Evolutionary conservation across 768 basidiomycete species (phyloP).

Genomic region (Naganishia friedmannii): DNA sequence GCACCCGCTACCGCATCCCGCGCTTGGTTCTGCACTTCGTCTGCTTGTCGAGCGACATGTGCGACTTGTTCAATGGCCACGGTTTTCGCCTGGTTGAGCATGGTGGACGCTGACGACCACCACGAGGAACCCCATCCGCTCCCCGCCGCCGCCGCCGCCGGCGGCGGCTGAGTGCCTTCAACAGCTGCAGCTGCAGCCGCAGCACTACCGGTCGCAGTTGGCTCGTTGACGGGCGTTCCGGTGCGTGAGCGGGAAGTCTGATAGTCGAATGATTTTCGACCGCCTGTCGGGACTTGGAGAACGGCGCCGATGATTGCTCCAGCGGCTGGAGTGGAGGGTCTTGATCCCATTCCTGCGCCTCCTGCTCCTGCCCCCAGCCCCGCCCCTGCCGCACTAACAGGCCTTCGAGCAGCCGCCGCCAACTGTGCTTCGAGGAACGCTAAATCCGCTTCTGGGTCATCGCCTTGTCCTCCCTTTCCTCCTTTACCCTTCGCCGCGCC

Average conservation of each 20-base stretch:
- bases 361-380: too few relatives aligned
- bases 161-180: too few relatives aligned
- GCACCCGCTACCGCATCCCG: constrained; percentile 54
- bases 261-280: constrained; percentile 57
- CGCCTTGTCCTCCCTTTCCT: not conserved
- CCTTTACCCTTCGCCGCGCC: not conserved
- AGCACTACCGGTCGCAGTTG: constrained; percentile 54
- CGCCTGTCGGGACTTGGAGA: constrained; percentile 32
- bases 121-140: constrained; percentile 73
- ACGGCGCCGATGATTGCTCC: constrained; percentile 29
- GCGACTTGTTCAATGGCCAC: constrained; percentile 61
- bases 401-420: constrained; percentile 63
- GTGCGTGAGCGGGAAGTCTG: constrained; percentile 22
- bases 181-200: not conserved
- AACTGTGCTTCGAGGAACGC: constrained; percentile 86
- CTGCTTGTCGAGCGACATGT: constrained; percentile 81
- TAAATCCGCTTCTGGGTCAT: constrained; percentile 54
- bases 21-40: constrained; percentile 86
- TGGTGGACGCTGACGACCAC: constrained; percentile 78
- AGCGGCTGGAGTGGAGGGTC: constrained; percentile 48
- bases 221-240: constrained; percentile 33
- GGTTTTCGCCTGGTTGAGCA: constrained; percentile 22
- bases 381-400: constrained; percentile 68
- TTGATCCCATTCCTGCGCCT: constrained; percentile 58
- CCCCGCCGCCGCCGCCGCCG: not conserved